These are phyloP conservation scores for Salix suchowensis DNA, from an alignment of 345 rosid genomes.

Conservation along the genomic window DNA sequence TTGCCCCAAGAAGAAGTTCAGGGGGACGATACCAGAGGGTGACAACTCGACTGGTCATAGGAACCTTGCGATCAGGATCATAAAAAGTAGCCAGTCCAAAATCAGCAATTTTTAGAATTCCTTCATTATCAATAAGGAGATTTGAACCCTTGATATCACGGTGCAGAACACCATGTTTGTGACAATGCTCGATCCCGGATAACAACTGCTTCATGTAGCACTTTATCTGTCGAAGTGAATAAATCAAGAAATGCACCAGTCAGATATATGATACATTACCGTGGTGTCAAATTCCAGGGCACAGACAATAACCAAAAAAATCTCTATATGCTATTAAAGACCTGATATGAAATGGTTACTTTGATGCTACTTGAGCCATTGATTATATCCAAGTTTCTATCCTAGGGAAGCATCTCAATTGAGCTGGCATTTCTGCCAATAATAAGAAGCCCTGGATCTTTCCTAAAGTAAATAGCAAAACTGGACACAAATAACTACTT, in stretches of 20 bases:
- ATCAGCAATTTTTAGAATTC: slow-evolving; percentile 79
- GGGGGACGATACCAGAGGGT: slow-evolving; percentile 98
- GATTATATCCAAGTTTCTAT: too few species aligned
- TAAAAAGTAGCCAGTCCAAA: slow-evolving; percentile 85
- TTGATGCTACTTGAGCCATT: too few species aligned
- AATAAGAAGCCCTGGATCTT: neutral
- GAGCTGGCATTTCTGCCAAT: neutral
- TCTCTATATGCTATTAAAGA: neutral
- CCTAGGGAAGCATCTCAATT: neutral
- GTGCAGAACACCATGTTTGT: slow-evolving; percentile 70
- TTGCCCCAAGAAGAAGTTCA: slow-evolving; percentile 88
- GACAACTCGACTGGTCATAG: slow-evolving; percentile 85
- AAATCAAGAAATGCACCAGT: slow-evolving; percentile 1
- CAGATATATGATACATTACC: slow-evolving; percentile 5
- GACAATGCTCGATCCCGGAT: slow-evolving; percentile 90
- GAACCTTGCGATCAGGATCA: slow-evolving; percentile 53
- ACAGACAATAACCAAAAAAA: neutral
- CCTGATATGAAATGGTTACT: neutral
- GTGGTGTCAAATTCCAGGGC: neutral
- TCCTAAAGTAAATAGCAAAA: neutral
- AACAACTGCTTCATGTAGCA: slow-evolving; percentile 81
- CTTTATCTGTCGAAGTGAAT: slow-evolving; percentile 46
- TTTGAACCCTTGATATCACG: slow-evolving; percentile 91
- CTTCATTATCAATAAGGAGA: slow-evolving; percentile 72
- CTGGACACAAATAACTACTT: neutral